Conservation (phyloP, 805 yeast genomes). For the Metschnikowia matae region DNA sequence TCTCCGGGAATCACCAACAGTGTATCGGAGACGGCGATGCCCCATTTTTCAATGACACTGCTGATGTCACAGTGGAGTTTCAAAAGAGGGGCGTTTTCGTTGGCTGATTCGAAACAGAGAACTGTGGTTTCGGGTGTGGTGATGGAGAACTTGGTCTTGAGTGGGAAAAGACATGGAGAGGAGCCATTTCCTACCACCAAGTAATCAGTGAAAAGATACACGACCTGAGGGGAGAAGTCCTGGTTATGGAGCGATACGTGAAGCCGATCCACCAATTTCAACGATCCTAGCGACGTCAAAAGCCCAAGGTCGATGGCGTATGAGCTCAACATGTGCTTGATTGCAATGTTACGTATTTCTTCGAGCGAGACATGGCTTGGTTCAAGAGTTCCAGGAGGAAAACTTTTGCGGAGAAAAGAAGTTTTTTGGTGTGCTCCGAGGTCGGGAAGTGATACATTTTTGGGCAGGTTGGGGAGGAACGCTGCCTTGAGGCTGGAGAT, state of each 20-base stretch:
- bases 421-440: not conserved
- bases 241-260: conserved; percentile 19
- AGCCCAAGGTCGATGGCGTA: conserved; percentile 24
- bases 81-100: conserved; percentile 10
- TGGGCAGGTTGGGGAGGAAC: not conserved
- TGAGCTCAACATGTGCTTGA: conserved; percentile 25
- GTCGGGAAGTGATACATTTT: not conserved
- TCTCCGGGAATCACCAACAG: conserved; percentile 31
- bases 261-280: conserved; percentile 35
- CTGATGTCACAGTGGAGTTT: conserved; percentile 27
- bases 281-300: conserved; percentile 29
- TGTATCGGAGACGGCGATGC: conserved; percentile 35
- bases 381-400: not conserved
- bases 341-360: conserved; percentile 24
- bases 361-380: conserved; percentile 9
- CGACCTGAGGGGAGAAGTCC: conserved; percentile 11
- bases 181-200: conserved; percentile 24
- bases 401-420: conserved; percentile 1
- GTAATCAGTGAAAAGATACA: conserved; percentile 34
- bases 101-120: conserved; percentile 17
- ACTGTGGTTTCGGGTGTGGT: conserved; percentile 24
- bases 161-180: conserved; percentile 12
- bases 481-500: not conserved
- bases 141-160: conserved; percentile 10
- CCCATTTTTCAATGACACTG: conserved; percentile 43